These are phyloP conservation scores for Amphirosellinia nigrospora DNA, from an alignment of 495 filamentous ascomycete species.

Conservation along the genomic window DNA sequence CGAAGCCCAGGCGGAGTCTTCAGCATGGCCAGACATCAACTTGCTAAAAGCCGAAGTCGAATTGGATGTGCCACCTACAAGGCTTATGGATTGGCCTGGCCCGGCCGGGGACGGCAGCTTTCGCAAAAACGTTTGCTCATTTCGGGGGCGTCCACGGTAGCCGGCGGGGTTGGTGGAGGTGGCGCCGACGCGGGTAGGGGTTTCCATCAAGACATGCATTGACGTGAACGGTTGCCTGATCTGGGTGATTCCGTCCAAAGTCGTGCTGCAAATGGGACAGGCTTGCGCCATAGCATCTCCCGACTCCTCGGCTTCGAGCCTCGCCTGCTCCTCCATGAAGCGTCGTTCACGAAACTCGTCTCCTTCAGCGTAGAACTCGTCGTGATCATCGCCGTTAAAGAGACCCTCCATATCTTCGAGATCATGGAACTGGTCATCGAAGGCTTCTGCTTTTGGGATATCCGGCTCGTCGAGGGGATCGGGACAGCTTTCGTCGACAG, in stretches of 20 bases:
- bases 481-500: slow-evolving; percentile 33
- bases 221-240: slow-evolving; percentile 74
- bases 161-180: slow-evolving; percentile 32
- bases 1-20: slow-evolving; percentile 86
- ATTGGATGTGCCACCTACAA: slow-evolving; percentile 46
- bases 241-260: slow-evolving; percentile 64
- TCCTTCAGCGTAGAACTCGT: slow-evolving; percentile 54
- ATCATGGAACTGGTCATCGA: slow-evolving; percentile 59
- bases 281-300: slow-evolving; percentile 46
- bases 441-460: slow-evolving; percentile 57
- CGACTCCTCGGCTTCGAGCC: slow-evolving; percentile 60
- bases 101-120: slow-evolving; percentile 75
- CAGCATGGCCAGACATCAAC: slow-evolving; percentile 88
- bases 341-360: slow-evolving; percentile 67
- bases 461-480: slow-evolving; percentile 40
- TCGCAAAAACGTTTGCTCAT: slow-evolving; percentile 65
- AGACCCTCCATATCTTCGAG: slow-evolving; percentile 69
- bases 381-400: slow-evolving; percentile 56
- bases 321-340: slow-evolving; percentile 67
- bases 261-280: slow-evolving; percentile 80
- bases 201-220: slow-evolving; percentile 92
- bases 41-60: slow-evolving; percentile 79
- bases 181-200: slow-evolving; percentile 53
- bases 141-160: slow-evolving; percentile 44
- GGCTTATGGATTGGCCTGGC: slow-evolving; percentile 72